Conservation (phyloP, 192 early-diverging fungal genomes). For the Coemansia sp. region DNA sequence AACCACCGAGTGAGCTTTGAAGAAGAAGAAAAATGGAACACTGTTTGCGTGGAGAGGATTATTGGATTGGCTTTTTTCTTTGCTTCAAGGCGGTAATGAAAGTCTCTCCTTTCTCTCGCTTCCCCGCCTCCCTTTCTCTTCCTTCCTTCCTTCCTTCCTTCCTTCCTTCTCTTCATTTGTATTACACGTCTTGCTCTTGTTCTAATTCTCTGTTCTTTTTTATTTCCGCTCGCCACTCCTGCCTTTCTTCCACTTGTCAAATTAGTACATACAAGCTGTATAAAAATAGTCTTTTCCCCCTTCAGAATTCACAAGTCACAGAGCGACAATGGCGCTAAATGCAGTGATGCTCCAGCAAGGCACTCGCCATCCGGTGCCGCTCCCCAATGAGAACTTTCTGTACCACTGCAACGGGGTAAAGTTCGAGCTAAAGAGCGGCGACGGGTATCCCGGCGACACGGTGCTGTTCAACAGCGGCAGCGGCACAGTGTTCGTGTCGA, state of each 20-base stretch:
- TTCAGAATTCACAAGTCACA: neutral
- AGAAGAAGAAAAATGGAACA: too few species aligned
- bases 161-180: neutral
- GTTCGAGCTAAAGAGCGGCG: constrained; percentile 42
- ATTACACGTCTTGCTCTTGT: too few species aligned
- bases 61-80: too few species aligned
- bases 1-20: too few species aligned
- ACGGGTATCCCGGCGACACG: constrained; percentile 37
- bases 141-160: neutral
- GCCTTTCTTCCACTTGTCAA: neutral
- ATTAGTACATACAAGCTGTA: neutral
- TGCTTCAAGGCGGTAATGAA: too few species aligned
- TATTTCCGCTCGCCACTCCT: neutral
- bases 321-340: constrained; percentile 39
- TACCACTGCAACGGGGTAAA: constrained; percentile 56
- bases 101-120: neutral
- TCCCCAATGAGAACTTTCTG: constrained; percentile 50
- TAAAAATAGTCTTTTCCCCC: neutral
- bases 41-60: too few species aligned
- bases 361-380: constrained; percentile 46
- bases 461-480: constrained; percentile 16
- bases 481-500: constrained; percentile 49
- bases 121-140: neutral
- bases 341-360: constrained; percentile 42
- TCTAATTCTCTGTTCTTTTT: too few species aligned